Conservation (phyloP, 768 basidiomycete genomes). For the Austroboletus eburneus region DNA sequence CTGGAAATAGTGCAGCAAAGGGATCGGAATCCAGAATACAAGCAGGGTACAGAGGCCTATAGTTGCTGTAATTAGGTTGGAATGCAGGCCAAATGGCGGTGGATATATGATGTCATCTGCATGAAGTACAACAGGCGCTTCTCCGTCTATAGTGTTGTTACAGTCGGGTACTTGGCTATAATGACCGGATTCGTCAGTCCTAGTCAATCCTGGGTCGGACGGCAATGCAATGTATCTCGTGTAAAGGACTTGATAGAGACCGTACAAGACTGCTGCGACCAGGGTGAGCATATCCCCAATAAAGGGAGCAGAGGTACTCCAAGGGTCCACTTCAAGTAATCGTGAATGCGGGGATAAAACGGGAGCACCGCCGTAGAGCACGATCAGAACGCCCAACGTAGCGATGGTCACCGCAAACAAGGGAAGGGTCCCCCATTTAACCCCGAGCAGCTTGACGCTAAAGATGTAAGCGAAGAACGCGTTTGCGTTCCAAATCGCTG, state of each 20-base stretch:
- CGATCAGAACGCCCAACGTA: constrained; percentile 71
- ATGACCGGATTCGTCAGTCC: constrained; percentile 31
- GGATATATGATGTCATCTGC: constrained; percentile 42
- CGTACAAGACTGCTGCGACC: constrained; percentile 66
- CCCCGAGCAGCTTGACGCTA: constrained; percentile 63
- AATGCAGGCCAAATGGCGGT: constrained; percentile 79
- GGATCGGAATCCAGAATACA: constrained; percentile 75
- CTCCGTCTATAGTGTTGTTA: constrained; percentile 26
- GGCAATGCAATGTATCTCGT: constrained; percentile 73
- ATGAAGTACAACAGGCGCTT: constrained; percentile 10
- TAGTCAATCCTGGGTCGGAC: constrained; percentile 57
- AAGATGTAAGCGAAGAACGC: constrained; percentile 91
- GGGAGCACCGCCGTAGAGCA: constrained; percentile 74
- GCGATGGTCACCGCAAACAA: constrained; percentile 75
- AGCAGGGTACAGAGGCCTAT: constrained; percentile 78
- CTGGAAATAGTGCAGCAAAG: constrained; percentile 62
- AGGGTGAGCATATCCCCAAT: constrained; percentile 74
- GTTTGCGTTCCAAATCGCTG: constrained; percentile 85
- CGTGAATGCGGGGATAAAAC: constrained; percentile 21
- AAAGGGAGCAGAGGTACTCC: constrained; percentile 46
- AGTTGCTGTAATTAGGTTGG: constrained; percentile 74
- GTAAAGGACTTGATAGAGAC: constrained; percentile 81
- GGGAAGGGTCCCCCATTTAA: constrained; percentile 59
- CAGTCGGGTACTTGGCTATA: constrained; percentile 45
- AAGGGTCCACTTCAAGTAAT: neutral